phyloP scores from a whole-genome alignment of 495 filamentous ascomycete genomes.

The Hypoxylon crocopeplum region DNA sequence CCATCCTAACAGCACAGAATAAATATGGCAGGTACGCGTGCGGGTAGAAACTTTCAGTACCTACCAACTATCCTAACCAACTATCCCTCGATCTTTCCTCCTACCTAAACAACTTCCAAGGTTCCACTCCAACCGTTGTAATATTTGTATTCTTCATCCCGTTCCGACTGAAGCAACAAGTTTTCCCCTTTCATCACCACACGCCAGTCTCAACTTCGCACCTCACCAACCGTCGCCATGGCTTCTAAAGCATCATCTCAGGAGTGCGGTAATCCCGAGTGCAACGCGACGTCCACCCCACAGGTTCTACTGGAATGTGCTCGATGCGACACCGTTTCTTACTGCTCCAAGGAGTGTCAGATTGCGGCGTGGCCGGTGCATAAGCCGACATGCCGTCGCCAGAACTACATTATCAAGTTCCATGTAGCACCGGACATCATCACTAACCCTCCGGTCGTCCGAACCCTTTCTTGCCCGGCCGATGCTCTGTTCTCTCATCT shows the following conservation, averaged over 20 bases:
- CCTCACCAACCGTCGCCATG: too few relatives aligned
- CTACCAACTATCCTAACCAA: neutral
- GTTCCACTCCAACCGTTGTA: too few relatives aligned
- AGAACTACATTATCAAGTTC: constrained; percentile 38
- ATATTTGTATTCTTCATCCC: too few relatives aligned
- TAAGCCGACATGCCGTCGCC: constrained; percentile 22
- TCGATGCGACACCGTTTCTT: neutral
- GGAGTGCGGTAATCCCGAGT: too few relatives aligned
- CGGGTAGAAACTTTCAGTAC: neutral
- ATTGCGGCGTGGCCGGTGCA: constrained; percentile 19
- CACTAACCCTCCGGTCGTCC: constrained; percentile 36
- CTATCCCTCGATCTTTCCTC: neutral
- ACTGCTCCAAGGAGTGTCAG: constrained; percentile 26
- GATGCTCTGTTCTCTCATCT: constrained; percentile 39
- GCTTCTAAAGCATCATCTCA: too few relatives aligned
- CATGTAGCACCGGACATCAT: constrained; percentile 33
- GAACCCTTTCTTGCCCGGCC: constrained; percentile 47
- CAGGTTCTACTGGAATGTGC: neutral
- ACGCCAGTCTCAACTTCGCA: too few relatives aligned
- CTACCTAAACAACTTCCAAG: too few relatives aligned
- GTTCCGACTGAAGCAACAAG: too few relatives aligned
- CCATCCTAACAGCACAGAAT: neutral
- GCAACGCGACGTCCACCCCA: neutral
- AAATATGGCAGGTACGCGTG: neutral
- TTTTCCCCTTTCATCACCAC: too few relatives aligned